phyloP scores from a whole-genome alignment of 2,329 filamentous ascomycete genomes.

The Stemphylium lycopersici region DNA sequence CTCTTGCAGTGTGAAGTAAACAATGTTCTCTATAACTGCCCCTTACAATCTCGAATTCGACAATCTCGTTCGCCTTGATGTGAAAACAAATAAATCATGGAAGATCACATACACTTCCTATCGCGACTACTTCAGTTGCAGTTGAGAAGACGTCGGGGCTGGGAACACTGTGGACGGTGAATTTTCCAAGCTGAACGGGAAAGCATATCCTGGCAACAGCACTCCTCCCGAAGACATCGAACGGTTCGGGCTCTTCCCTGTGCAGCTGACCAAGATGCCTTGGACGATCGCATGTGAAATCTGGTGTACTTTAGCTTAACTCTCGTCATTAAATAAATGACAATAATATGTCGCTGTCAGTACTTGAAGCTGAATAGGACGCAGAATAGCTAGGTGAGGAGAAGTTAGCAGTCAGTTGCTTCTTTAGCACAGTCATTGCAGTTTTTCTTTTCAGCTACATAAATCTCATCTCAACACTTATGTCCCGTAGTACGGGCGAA shows the following conservation, averaged over 20 bases:
- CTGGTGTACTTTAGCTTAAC: background rate
- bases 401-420: too few relatives aligned
- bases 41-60: too few relatives aligned
- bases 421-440: too few relatives aligned
- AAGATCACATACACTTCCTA: constrained; percentile 1
- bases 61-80: constrained; percentile 1
- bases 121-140: background rate
- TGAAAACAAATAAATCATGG: background rate
- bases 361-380: background rate
- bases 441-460: too few relatives aligned
- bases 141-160: constrained; percentile 4
- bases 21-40: too few relatives aligned
- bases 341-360: too few relatives aligned
- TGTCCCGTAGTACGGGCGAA: too few relatives aligned
- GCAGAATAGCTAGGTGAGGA: too few relatives aligned
- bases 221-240: background rate
- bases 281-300: background rate
- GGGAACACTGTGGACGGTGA: background rate
- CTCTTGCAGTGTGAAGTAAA: too few relatives aligned
- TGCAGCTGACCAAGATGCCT: background rate
- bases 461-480: too few relatives aligned
- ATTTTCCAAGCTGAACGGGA: background rate
- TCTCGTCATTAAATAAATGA: background rate
- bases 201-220: background rate
- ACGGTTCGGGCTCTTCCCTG: background rate